Evolutionary conservation across 495 filamentous ascomycete genomes (phyloP), one percentile per base, ranked within the genome.

Genomic region (Recurvomyces mirabilis): DNA sequence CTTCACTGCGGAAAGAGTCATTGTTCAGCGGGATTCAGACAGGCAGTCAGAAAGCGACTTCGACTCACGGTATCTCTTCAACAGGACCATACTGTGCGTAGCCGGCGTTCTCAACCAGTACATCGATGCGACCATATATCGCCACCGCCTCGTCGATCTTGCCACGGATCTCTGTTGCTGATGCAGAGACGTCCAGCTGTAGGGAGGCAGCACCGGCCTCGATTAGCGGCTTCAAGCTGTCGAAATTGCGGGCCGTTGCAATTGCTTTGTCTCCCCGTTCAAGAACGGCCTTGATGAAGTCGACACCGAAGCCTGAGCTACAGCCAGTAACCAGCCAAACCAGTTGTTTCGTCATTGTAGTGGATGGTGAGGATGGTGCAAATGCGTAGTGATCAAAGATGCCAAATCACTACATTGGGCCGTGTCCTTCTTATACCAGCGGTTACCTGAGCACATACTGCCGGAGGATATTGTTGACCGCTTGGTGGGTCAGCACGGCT

Each of bases 301-400:
- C 18, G 12, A 56, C 36, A 21, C 64, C 65, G 35, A 68, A 61
- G 9, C 65, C 65, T 0, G 64, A 64, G 2, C 56, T 57, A 40
- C 58, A 61, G 14, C 65, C 64, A 18, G 65, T 68, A 17, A 67
- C 60, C 15, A 64, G 43, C 57, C 61, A 64, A 26, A 60, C 55
- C 18, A 53, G 38, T 43, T 53, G 51, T n/a, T n/a, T n/a, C n/a
- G n/a, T n/a, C n/a, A n/a, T n/a, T n/a, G n/a, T n/a, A n/a, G n/a
- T n/a, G n/a, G n/a, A n/a, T n/a, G n/a, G n/a, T n/a, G n/a, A n/a
- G n/a, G n/a, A n/a, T n/a, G n/a, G n/a, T n/a, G n/a, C n/a, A n/a
- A n/a, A n/a, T n/a, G n/a, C n/a, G n/a, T n/a, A n/a, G n/a, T n/a
- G n/a, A n/a, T n/a, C n/a, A n/a, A n/a, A n/a, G n/a, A n/a, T n/a